These are phyloP conservation scores for Xerocomus brunneocitrinus DNA, from an alignment of 768 basidiomycete genomes.

Conservation along the genomic window DNA sequence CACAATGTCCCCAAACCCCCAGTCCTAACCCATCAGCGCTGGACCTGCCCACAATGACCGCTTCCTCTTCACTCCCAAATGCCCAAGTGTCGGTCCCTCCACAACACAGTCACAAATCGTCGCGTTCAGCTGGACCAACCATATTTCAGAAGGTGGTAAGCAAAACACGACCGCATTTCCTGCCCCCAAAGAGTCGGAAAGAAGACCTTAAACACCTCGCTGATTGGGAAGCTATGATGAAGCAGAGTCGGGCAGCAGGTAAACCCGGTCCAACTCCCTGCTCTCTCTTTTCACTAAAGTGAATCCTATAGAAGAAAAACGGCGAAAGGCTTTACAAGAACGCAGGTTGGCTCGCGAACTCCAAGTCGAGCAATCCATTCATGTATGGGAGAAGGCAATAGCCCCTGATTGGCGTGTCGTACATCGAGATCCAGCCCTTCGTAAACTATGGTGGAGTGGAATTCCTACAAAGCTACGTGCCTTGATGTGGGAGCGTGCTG, in stretches of 20 bases:
- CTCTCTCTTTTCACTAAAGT: constrained; percentile 3
- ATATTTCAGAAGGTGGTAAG: constrained; percentile 74
- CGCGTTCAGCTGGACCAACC: constrained; percentile 63
- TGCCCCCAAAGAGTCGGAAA: constrained; percentile 75
- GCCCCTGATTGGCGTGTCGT: constrained; percentile 81
- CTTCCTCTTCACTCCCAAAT: constrained; percentile 30
- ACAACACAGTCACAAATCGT: constrained; percentile 34
- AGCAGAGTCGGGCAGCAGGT: constrained; percentile 71
- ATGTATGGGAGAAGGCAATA: constrained; percentile 74
- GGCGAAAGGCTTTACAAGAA: constrained; percentile 56
- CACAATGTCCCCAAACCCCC: not conserved
- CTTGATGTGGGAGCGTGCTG: constrained; percentile 78
- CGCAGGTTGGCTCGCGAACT: constrained; percentile 61
- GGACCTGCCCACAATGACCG: constrained; percentile 23
- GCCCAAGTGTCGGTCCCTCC: constrained; percentile 14
- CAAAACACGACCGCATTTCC: constrained; percentile 74
- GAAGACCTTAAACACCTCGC: constrained; percentile 83
- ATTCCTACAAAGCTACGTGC: constrained; percentile 81
- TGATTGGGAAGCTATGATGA: constrained; percentile 89
- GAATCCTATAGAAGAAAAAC: constrained; percentile 57
- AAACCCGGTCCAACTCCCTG: constrained; percentile 10
- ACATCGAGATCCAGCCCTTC: constrained; percentile 56
- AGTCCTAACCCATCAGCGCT: constrained; percentile 9
- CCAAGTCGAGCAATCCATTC: constrained; percentile 63
- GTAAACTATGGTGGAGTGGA: constrained; percentile 83